Base-by-base conservation (phyloP, 257 asterid genomes). In the Cynanchum wilfordii region DNA sequence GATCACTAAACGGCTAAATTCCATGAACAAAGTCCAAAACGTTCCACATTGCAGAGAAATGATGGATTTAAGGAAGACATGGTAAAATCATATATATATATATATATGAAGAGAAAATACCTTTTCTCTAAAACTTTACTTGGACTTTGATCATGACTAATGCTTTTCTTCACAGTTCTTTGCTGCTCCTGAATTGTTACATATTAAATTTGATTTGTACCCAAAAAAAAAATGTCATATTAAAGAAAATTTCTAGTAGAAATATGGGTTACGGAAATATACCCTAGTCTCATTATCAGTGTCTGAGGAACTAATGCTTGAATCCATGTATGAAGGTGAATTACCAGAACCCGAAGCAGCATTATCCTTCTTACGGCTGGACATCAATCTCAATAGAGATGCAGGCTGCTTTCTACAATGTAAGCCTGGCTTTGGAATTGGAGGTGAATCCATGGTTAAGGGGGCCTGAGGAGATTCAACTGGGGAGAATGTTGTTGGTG, bases 221-320 rank as follows among this genome's bases (percentile, higher is more conserved):
- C n/a, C n/a, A n/a, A 19, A 13, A n/a, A 2, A 11, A n/a, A 38
- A 42, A 42, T 0, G 45, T 42, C 10, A 54, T 20, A 54, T 36
- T 38, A 25, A 78, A 22, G 50, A n/a, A 38, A 64, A 49, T 44
- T 68, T 49, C 50, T 69, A 51, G 58, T 66, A 20, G 30, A 73
- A 9, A 56, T 72, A 55, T 72, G 59, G 75, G 78, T 56, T 64
- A 30, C 51, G 79, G 10, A 78, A 80, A 82, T 89, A 62, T 88
- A 90, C 97, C 76, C 79, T 58, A 69, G 77, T 64, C 73, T 87
- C 90, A 49, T 85, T 86, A 78, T 86, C 91, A 0, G 86, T 78
- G 50, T 87, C 87, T 29, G 73, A 42, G 42, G 89, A 83, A 80
- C 89, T 86, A 81, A 76, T 73, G 82, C 84, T 86, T 17, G 76